phyloP scores from a whole-genome alignment of 495 filamentous ascomycete species.

The Hypoxylon perforatum region DNA sequence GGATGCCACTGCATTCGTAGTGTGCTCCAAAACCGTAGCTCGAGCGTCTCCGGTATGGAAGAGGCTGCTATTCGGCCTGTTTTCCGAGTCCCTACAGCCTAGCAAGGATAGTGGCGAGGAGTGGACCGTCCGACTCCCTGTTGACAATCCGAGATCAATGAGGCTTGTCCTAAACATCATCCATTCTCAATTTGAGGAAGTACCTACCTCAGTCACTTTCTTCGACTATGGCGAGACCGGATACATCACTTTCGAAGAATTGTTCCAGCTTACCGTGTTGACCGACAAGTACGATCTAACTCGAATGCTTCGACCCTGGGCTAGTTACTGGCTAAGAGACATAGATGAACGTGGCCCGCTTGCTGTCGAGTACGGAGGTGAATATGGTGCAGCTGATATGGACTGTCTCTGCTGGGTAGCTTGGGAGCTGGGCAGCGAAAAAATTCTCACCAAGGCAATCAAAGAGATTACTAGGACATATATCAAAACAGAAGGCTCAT shows the following conservation, averaged over 20 bases:
- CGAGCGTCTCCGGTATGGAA: conserved; percentile 32
- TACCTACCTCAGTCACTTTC: not conserved
- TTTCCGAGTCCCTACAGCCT: conserved; percentile 15
- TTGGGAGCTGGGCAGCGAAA: conserved; percentile 16
- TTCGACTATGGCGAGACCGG: not conserved
- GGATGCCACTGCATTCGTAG: conserved; percentile 9
- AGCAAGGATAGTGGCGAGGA: conserved; percentile 1
- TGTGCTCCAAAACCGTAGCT: conserved; percentile 30
- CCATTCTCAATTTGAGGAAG: conserved; percentile 8
- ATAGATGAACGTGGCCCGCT: not conserved
- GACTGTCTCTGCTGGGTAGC: conserved; percentile 16
- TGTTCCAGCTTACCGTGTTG: conserved; percentile 25
- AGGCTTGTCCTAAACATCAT: conserved; percentile 22
- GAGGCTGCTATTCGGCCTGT: conserved; percentile 25
- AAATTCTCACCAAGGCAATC: not conserved
- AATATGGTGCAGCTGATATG: not conserved
- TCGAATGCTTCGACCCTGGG: conserved; percentile 20
- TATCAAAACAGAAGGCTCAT: not conserved
- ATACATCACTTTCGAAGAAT: not conserved
- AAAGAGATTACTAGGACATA: not conserved
- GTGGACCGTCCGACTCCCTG: conserved; percentile 27
- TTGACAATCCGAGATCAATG: conserved; percentile 18
- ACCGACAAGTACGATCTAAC: conserved; percentile 34
- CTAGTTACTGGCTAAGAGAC: conserved; percentile 1
- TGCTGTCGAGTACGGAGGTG: not conserved